phyloP scores from a whole-genome alignment of 148 eudicot species.

The Pouteria glomerata region DNA sequence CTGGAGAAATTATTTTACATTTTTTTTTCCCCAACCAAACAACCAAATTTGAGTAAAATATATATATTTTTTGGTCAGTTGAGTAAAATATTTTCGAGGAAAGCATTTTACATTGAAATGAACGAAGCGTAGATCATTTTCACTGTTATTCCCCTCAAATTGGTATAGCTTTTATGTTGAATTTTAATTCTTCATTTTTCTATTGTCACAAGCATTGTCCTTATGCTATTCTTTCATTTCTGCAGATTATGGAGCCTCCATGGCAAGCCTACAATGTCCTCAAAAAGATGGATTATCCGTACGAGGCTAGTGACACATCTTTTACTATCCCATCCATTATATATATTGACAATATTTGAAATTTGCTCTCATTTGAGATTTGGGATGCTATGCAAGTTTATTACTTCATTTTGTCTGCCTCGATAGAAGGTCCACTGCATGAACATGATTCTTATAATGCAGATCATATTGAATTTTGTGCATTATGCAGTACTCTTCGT shows the following conservation, averaged over 20 bases:
- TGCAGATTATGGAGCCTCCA: conserved; percentile 92
- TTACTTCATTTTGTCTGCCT: not conserved
- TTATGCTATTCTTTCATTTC: not conserved
- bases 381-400: not conserved
- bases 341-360: not conserved
- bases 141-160: not conserved
- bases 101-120: too few species aligned
- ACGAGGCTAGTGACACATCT: conserved; percentile 48
- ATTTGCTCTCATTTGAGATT: not conserved
- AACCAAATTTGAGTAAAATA: too few species aligned
- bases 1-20: too few species aligned
- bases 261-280: conserved; percentile 76
- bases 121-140: not conserved
- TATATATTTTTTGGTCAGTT: too few species aligned
- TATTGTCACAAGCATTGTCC: not conserved
- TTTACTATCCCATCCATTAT: conserved; percentile 3
- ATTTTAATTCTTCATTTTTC: not conserved
- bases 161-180: not conserved
- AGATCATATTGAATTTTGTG: not conserved
- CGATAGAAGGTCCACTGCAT: not conserved
- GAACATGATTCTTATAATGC: not conserved
- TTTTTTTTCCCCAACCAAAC: too few species aligned
- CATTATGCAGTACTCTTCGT: not conserved
- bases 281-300: conserved; percentile 86
- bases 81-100: too few species aligned